Evolutionary conservation across 768 basidiomycete genomes (phyloP), one percentile per base, ranked within the genome.

Genomic region (Kwoniella dejecticola): DNA sequence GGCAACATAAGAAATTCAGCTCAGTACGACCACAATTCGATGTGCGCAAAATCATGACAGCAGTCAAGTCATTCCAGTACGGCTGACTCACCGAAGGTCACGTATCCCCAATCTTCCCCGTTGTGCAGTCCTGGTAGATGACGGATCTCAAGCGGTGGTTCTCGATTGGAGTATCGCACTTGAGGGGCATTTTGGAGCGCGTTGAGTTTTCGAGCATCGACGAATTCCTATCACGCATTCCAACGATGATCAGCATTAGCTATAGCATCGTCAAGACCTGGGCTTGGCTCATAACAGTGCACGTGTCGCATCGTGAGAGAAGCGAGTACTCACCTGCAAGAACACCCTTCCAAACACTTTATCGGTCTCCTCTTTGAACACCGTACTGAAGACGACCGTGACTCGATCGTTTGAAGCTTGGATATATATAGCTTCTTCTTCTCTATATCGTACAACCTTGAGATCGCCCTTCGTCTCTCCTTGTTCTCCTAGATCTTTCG

Each of bases 341-440:
- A 99, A 99, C n/a, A 98, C 89, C 78, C 92, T 94, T 13, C 96
- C 96, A 77, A 91, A 91, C 50, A 97, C 90, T 55, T 93, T 85
- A 79, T 99, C 96, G 1, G 95, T 96, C 79, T 99, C 96, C 72
- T 98, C 96, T 68, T 88, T 84, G 82, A 99, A 99, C 50, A 96
- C 84, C 19, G 96, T 99, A 3, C 90, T 93, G 81, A 99, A 98
- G 74, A 97, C 90, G 60, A 97, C 91, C 0, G 96, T 98, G 52
- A 99, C 95, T 63, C 96, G 89, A 82, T 99, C 96, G 46, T 86
- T 85, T 41, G 90, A 87, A 2, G 96, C 91, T 74, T 90, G 90
- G 41, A 99, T 85, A 76, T 92, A 98, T 78, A 99, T 94, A 19
- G 91, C 94, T 80, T 99, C 96, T 71, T 97, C 91, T 69, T 92